Base-by-base conservation (phyloP, 495 filamentous ascomycete species). In the Xylaria cubensis region DNA sequence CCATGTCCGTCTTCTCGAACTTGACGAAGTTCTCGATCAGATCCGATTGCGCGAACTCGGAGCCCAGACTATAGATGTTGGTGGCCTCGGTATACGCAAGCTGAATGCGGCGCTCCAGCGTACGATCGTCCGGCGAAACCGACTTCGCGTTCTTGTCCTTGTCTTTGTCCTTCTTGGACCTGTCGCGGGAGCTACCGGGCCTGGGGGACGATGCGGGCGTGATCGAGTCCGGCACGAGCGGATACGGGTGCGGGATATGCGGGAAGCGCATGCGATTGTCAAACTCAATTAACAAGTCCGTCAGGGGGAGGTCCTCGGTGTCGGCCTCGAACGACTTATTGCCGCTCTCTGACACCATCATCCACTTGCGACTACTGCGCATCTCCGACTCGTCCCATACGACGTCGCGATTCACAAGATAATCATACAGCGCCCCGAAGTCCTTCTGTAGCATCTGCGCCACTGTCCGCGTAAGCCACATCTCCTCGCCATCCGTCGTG, bases 241-340 rank as follows among this genome's bases (percentile, higher is more conserved):
- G 91, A 72, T 91, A 92, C 2, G 91, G 91, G 66, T 90, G 85
- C 4, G 91, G 91, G 51, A 93, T 91, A 68, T 91, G 90, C 7
- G 89, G 87, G 74, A 86, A 91, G 36, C 84, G 84, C 73, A 90
- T 82, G 46, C 82, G 80, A 62, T 90, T 90, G 78, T 93, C 91
- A 73, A 92, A 93, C 64, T 85, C 84, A 67, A 91, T 82, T 21
- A 93, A 80, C 76, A 93, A 89, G 66, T 92, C 90, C 0, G 91
- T 92, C 41, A 93, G 81, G 5, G 88, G 88, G 24, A 92, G 81
- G 59, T 87, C 88, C 0, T 81, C 77, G 12, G 86, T 86, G 73
- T 93, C 91, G 13, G 91, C 84, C 4, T 87, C 80, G 81, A 91
- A 92, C 19, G 81, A 82, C 17, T 82, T 81, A 56, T 82, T 80